Evolutionary conservation across 805 yeast genomes (phyloP).

Genomic region (Blastobotrys parvus): DNA sequence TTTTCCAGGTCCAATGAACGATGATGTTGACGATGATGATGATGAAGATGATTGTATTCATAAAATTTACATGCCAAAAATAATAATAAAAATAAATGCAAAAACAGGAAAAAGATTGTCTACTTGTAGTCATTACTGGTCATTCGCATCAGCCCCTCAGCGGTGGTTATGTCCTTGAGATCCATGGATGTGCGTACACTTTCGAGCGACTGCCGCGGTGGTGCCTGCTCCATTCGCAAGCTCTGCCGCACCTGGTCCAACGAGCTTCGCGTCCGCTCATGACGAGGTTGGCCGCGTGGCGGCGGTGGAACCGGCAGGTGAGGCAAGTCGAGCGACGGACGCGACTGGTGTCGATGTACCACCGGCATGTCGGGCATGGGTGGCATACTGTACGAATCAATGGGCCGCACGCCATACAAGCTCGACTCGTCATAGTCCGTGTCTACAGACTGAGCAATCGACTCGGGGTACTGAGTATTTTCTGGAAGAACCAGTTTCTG

Average conservation of each 20-base stretch:
- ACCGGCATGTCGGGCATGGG: constrained; percentile 1
- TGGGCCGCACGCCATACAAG: constrained; percentile 1
- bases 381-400: background rate
- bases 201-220: constrained; percentile 17
- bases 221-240: constrained; percentile 18
- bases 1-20: no score
- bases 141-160: constrained; percentile 25
- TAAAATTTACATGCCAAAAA: background rate
- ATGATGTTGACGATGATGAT: no score
- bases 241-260: constrained; percentile 21
- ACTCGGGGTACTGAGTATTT: background rate
- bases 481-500: background rate
- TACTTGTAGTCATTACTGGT: background rate
- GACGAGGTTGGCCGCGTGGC: no score
- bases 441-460: no score
- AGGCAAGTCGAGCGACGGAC: no score
- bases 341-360: no score
- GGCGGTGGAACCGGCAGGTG: no score
- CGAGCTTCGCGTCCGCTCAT: no score
- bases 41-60: background rate
- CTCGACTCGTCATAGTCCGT: constrained; percentile 1
- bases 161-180: constrained; percentile 27
- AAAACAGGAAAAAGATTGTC: no score
- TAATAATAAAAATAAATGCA: no score
- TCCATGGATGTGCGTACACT: constrained; percentile 18